phyloP scores from a whole-genome alignment of 1,139 yeast genomes.

The Magnusiomyces tetraspermus region DNA sequence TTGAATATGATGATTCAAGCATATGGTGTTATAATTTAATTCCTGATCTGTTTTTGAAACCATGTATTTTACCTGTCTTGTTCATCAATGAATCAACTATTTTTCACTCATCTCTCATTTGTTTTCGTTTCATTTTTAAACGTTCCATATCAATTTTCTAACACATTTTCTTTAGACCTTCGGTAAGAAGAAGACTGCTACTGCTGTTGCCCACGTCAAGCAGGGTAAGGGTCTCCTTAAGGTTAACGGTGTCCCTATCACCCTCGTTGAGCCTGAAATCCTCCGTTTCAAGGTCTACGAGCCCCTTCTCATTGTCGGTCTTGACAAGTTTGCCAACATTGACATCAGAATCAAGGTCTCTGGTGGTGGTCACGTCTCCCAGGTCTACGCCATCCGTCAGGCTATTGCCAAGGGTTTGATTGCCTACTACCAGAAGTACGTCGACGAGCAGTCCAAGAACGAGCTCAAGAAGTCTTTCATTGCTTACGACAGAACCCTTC shows the following conservation, averaged over 20 bases:
- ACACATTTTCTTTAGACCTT: slow-evolving; percentile 54
- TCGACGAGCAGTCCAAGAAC: slow-evolving; percentile 98
- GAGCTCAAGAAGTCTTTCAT: slow-evolving; percentile 98
- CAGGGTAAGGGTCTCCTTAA: slow-evolving; percentile 99
- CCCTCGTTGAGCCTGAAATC: slow-evolving; percentile 98
- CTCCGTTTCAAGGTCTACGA: slow-evolving; percentile 99
- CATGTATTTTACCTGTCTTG: too few relatives aligned
- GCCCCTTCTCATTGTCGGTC: slow-evolving; percentile 96
- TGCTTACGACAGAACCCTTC: slow-evolving; percentile 97
- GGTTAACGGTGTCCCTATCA: slow-evolving; percentile 98
- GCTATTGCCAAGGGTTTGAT: slow-evolving; percentile 99
- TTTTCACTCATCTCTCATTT: too few relatives aligned
- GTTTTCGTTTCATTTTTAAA: not conserved
- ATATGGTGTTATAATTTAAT: too few relatives aligned
- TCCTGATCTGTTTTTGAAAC: too few relatives aligned
- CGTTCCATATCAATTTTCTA: slow-evolving; percentile 1
- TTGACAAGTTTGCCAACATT: slow-evolving; percentile 96
- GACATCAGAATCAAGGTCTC: slow-evolving; percentile 98
- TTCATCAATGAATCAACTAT: too few relatives aligned
- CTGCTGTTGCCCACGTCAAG: slow-evolving; percentile 99
- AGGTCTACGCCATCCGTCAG: slow-evolving; percentile 99
- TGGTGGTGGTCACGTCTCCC: slow-evolving; percentile 99
- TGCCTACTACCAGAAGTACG: slow-evolving; percentile 99
- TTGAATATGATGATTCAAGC: too few relatives aligned
- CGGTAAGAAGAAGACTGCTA: slow-evolving; percentile 99